These are phyloP conservation scores for Marasmius oreades DNA, from an alignment of 1,284 basidiomycete genomes.

Conservation along the genomic window DNA sequence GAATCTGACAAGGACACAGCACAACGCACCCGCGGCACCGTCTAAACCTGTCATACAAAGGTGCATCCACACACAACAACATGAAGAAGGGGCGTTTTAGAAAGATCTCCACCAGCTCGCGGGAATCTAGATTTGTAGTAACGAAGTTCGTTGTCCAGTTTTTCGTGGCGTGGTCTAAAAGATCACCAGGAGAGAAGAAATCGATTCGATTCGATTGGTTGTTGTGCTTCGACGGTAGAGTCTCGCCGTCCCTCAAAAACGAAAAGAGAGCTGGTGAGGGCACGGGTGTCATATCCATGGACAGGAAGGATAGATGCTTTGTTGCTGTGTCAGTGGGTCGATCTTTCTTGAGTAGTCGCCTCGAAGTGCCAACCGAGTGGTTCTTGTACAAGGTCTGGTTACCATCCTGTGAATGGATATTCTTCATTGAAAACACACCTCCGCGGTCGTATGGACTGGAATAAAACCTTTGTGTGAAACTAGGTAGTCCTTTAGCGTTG, in stretches of 20 bases:
- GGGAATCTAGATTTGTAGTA: conserved; percentile 67
- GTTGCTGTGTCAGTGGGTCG: conserved; percentile 13
- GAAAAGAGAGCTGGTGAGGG: conserved; percentile 11
- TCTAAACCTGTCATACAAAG: conserved; percentile 59
- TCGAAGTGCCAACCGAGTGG: neutral
- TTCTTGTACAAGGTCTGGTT: neutral
- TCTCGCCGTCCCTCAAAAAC: neutral
- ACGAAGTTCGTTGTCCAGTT: conserved; percentile 85
- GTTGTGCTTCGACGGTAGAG: neutral
- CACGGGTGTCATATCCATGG: conserved; percentile 19
- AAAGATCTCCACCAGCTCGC: conserved; percentile 67
- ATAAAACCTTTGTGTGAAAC: conserved; percentile 49
- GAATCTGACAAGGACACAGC: conserved; percentile 1
- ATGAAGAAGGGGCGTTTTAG: conserved; percentile 89
- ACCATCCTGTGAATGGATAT: conserved; percentile 3
- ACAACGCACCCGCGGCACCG: conserved; percentile 39
- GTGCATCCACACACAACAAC: conserved; percentile 84
- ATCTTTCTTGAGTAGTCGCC: conserved; percentile 5
- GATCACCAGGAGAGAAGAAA: conserved; percentile 36
- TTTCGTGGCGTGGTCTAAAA: conserved; percentile 79
- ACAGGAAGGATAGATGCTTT: conserved; percentile 24
- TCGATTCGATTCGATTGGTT: conserved; percentile 7
- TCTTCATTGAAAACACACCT: conserved; percentile 10
- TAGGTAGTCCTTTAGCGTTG: conserved; percentile 74
- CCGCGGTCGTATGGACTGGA: conserved; percentile 34